Evolutionary conservation across 129 eudicot species (phyloP).

Genomic region (Ambrosia trifida): DNA sequence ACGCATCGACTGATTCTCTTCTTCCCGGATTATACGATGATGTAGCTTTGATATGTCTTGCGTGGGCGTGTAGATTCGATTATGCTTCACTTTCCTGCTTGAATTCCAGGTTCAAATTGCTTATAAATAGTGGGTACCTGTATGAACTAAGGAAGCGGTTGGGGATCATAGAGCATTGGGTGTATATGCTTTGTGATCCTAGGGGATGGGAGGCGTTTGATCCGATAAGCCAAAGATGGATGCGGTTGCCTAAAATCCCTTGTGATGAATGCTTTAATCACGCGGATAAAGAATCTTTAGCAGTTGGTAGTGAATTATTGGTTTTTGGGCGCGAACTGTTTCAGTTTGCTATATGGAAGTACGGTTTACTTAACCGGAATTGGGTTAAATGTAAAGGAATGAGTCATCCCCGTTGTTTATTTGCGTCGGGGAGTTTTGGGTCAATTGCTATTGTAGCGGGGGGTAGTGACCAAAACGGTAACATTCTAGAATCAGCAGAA

Average conservation of each 20-base stretch:
- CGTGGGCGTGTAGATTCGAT: slow-evolving; percentile 58
- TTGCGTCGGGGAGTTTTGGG: slow-evolving; percentile 59
- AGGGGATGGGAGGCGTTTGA: slow-evolving; percentile 75
- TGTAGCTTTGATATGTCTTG: slow-evolving; percentile 63
- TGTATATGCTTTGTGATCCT: slow-evolving; percentile 70
- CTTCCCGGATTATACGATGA: slow-evolving; percentile 65
- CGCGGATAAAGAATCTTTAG: slow-evolving; percentile 61
- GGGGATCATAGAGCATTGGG: slow-evolving; percentile 68
- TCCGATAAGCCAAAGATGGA: slow-evolving; percentile 57
- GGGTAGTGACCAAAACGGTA: slow-evolving; percentile 66
- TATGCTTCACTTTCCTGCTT: slow-evolving; percentile 57
- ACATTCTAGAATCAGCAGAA: slow-evolving; percentile 57
- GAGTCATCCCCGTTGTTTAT: slow-evolving; percentile 62
- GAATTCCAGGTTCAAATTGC: slow-evolving; percentile 43
- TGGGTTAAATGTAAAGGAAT: slow-evolving; percentile 62
- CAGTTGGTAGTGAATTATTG: slow-evolving; percentile 56
- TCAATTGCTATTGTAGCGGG: slow-evolving; percentile 68
- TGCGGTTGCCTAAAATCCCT: slow-evolving; percentile 53
- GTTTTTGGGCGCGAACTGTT: slow-evolving; percentile 68
- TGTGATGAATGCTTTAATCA: slow-evolving; percentile 62
- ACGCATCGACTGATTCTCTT: slow-evolving; percentile 42
- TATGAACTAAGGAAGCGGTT: slow-evolving; percentile 55
- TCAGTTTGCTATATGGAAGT: slow-evolving; percentile 61
- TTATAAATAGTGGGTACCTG: slow-evolving; percentile 51
- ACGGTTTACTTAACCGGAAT: slow-evolving; percentile 36